These are phyloP conservation scores for Filobasidium floriforme DNA, from an alignment of 768 basidiomycete genomes.

Conservation along the genomic window DNA sequence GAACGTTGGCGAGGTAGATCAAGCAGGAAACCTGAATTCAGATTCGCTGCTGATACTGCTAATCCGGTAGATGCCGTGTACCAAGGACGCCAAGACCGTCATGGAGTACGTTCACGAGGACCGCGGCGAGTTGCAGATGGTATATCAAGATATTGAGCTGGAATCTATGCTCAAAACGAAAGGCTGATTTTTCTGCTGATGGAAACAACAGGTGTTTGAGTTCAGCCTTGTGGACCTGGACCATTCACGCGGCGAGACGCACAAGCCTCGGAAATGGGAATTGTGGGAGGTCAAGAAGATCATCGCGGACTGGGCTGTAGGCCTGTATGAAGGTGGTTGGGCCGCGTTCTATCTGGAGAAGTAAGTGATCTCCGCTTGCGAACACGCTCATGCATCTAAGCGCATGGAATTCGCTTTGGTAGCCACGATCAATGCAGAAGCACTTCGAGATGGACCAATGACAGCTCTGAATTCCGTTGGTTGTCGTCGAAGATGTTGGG, in stretches of 20 bases:
- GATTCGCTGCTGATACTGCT: too few relatives aligned
- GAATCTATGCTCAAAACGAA: too few relatives aligned
- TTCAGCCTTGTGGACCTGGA: slow-evolving; percentile 32
- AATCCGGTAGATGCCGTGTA: slow-evolving; percentile 38
- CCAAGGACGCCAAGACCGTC: slow-evolving; percentile 48
- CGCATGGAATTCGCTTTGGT: neutral
- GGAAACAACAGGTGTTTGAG: too few relatives aligned
- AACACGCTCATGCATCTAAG: too few relatives aligned
- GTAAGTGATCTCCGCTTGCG: too few relatives aligned
- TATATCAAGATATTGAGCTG: too few relatives aligned
- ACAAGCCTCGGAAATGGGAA: slow-evolving; percentile 46
- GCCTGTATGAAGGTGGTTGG: slow-evolving; percentile 59
- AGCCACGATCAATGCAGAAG: slow-evolving; percentile 44
- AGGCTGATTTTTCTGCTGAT: too few relatives aligned
- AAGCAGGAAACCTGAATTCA: neutral
- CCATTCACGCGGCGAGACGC: neutral
- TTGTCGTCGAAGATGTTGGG: slow-evolving; percentile 61
- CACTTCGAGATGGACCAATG: slow-evolving; percentile 62
- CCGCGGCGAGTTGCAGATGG: slow-evolving; percentile 38
- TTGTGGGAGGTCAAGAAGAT: slow-evolving; percentile 53
- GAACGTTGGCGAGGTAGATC: slow-evolving; percentile 4
- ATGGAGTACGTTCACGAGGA: slow-evolving; percentile 56
- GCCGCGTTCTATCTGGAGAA: slow-evolving; percentile 48
- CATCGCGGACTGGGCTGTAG: slow-evolving; percentile 54
- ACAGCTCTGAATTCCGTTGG: slow-evolving; percentile 55